Evolutionary conservation across 1,284 basidiomycete species (phyloP), one percentile per base, ranked within the genome.

Genomic region (Psilocybe mexicana): DNA sequence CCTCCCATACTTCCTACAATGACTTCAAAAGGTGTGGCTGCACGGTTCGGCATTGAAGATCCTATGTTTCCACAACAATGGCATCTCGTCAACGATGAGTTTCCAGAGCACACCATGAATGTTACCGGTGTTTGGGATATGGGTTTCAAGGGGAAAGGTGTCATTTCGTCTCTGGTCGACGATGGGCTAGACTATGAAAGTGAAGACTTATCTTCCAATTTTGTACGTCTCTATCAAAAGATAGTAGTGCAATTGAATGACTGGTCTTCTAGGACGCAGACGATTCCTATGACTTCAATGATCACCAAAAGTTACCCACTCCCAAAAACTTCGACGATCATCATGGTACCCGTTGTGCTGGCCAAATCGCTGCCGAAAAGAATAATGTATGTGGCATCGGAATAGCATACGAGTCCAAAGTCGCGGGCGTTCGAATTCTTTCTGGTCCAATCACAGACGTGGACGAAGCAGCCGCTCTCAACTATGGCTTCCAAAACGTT

Each of bases 331-430:
- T 81, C 25, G 96, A 99, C 65, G 97, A 99, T 69, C 93, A 94
- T 71, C 97, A 99, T 70, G 97, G 97, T 14, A 99, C 97, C 0
- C 90, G 97, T 2, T 99, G 97, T 71, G 96, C 96, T 1, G 97
- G 97, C 33, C 97, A 99, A 74, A 89, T 99, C 55, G 95, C 93
- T n/a, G 97, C 97, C 0, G 86, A 84, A n/a, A 94, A 92, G 73
- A 99, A 99, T 76, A 88, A 93, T 60, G 91, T 91, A 0, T 99
- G 97, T 70, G 97, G 97, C 30, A 82, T 99, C 5, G 97, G 97
- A 23, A 92, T 99, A 51, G 94, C 97, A 1, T 95, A 97, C 70
- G 79, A 90, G 6, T 89, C 96, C 47, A 91, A 93, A 66, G 88
- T 99, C 54, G 92, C 97, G 12, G 97, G 95, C 23, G 83, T 99